Evolutionary conservation across 1,284 basidiomycete genomes (phyloP).

Genomic region (Agroathelia rolfsii): DNA sequence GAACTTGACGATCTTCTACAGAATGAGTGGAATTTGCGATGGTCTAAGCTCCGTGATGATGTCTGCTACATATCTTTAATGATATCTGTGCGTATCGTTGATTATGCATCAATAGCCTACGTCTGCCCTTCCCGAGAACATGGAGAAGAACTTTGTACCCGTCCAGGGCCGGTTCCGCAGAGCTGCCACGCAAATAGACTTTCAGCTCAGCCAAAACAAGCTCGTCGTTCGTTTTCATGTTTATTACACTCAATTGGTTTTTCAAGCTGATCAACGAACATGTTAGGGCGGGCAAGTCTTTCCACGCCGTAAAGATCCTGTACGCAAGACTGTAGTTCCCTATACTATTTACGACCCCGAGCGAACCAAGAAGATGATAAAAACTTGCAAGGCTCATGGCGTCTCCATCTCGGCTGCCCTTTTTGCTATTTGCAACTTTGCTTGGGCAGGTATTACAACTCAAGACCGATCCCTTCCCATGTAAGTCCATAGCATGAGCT

Average conservation of each 20-base stretch:
- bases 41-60: conserved; percentile 17
- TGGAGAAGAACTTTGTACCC: conserved; percentile 45
- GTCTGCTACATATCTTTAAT: conserved; percentile 13
- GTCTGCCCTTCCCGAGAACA: conserved; percentile 33
- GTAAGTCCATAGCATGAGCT: conserved; percentile 23
- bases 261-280: conserved; percentile 6
- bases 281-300: conserved; percentile 59
- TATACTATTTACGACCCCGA: conserved; percentile 46
- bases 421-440: conserved; percentile 67
- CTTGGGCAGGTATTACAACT: conserved; percentile 47
- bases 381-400: conserved; percentile 55
- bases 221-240: conserved; percentile 30
- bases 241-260: conserved; percentile 4
- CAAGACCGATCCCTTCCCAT: conserved; percentile 42
- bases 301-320: conserved; percentile 32
- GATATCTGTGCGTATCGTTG: no score
- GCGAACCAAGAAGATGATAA: conserved; percentile 48
- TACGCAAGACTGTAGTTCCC: conserved; percentile 55
- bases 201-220: conserved; percentile 38
- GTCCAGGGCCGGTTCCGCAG: conserved; percentile 28
- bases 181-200: conserved; percentile 46
- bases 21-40: conserved; percentile 37
- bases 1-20: conserved; percentile 34
- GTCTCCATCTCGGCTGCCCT: conserved; percentile 69
- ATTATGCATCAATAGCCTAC: no score